These are phyloP conservation scores for Aureobasidium melanogenum DNA, from an alignment of 2,329 filamentous ascomycete species.

Conservation along the genomic window DNA sequence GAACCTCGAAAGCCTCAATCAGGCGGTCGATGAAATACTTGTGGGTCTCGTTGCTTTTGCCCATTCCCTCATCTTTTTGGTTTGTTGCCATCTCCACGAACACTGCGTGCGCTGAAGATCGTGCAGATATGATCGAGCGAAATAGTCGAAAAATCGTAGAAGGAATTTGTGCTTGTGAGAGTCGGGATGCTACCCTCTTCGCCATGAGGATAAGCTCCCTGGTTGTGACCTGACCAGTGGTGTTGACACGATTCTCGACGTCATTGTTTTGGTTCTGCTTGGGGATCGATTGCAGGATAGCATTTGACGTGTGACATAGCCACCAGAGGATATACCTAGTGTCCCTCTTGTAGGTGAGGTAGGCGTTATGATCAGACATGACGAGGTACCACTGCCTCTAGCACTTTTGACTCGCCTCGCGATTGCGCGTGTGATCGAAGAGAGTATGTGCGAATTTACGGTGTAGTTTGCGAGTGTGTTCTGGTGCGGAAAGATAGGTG, in stretches of 20 bases:
- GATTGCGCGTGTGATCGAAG: neutral
- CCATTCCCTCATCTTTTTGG: neutral
- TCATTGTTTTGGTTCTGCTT: neutral
- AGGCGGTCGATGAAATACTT: neutral
- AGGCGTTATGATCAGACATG: neutral
- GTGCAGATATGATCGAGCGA: neutral
- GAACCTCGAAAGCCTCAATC: neutral
- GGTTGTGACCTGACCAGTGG: neutral
- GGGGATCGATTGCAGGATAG: neutral
- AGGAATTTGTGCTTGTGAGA: neutral
- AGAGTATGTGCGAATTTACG: neutral
- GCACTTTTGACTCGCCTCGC: neutral
- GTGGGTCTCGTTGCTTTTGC: neutral
- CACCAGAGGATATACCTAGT: neutral
- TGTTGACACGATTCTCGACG: neutral
- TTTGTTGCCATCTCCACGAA: neutral
- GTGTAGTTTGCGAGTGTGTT: neutral
- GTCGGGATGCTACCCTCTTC: neutral
- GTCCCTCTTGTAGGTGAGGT: neutral
- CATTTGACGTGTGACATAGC: neutral
- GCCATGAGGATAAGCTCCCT: neutral
- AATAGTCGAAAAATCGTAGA: neutral
- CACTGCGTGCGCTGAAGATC: neutral
- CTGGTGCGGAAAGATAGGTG: too few species aligned
- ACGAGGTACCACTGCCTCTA: neutral